Evolutionary conservation across 2,329 filamentous ascomycete species (phyloP).

Genomic region (Colletotrichum echinochloae): DNA sequence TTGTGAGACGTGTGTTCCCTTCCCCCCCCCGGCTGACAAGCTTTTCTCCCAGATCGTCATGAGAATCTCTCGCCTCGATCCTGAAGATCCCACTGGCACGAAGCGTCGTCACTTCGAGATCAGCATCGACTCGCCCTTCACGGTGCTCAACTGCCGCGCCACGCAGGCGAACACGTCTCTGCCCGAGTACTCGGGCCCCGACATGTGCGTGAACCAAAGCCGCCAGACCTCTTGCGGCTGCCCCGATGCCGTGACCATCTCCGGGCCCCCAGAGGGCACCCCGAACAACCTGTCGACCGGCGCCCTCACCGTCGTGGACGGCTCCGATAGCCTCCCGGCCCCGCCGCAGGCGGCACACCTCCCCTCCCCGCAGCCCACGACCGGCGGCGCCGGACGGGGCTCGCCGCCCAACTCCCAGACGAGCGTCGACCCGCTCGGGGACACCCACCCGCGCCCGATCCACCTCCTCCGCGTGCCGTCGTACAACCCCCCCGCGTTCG

Average conservation of each 20-base stretch:
- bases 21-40: conserved; percentile 33
- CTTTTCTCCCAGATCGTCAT: conserved; percentile 78
- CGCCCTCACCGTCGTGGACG: conserved; percentile 57
- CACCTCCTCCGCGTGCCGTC: conserved; percentile 86
- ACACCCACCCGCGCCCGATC: conserved; percentile 73
- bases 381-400: conserved; percentile 12
- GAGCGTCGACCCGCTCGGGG: conserved; percentile 9
- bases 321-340: conserved; percentile 53
- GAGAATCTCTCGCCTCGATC: conserved; percentile 87
- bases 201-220: conserved; percentile 55
- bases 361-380: conserved; percentile 42
- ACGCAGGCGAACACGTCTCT: conserved; percentile 89
- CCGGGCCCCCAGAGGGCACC: conserved; percentile 70
- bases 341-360: conserved; percentile 70
- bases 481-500: conserved; percentile 89
- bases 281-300: conserved; percentile 75
- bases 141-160: conserved; percentile 92
- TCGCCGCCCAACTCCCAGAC: conserved; percentile 35
- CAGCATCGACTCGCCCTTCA: conserved; percentile 95
- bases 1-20: neutral
- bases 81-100: conserved; percentile 75
- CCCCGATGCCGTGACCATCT: conserved; percentile 67
- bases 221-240: conserved; percentile 66
- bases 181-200: conserved; percentile 76
- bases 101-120: conserved; percentile 94